Evolutionary conservation across 768 basidiomycete genomes (phyloP).

Genomic region (Suillus plorans): DNA sequence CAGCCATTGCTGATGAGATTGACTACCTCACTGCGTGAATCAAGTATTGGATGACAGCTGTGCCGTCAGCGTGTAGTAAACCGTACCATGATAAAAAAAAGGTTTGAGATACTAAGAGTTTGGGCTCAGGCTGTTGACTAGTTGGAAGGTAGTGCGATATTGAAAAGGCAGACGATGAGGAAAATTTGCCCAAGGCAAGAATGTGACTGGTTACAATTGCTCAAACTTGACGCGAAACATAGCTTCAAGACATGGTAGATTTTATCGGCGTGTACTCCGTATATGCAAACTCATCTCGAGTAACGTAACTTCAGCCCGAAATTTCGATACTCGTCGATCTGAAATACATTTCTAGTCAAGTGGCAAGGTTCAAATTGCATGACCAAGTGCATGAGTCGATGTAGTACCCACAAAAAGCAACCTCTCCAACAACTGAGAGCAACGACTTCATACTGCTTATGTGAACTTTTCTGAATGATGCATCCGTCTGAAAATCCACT

Average conservation of each 20-base stretch:
- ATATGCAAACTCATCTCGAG: not conserved
- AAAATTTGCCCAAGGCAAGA: not conserved
- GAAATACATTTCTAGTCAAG: not conserved
- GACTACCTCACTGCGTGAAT: not conserved
- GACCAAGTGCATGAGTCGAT: not conserved
- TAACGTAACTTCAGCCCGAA: not conserved
- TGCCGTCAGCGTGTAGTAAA: too few species aligned
- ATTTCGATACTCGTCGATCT: not conserved
- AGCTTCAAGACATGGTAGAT: not conserved
- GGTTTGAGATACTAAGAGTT: too few species aligned
- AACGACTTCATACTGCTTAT: not conserved
- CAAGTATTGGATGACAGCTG: not conserved
- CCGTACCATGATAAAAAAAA: too few species aligned
- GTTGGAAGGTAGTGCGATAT: not conserved
- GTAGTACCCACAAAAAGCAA: not conserved
- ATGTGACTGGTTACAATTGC: not conserved
- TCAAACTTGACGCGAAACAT: not conserved
- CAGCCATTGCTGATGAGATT: not conserved
- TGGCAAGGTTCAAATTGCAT: not conserved
- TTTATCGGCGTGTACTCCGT: not conserved
- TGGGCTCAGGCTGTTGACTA: too few species aligned
- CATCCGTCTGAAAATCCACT: not conserved
- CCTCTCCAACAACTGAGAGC: not conserved
- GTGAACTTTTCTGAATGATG: not conserved
- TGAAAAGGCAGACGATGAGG: not conserved